Evolutionary conservation across 306 rosid species (phyloP).

Genomic region (Rubus idaeus): DNA sequence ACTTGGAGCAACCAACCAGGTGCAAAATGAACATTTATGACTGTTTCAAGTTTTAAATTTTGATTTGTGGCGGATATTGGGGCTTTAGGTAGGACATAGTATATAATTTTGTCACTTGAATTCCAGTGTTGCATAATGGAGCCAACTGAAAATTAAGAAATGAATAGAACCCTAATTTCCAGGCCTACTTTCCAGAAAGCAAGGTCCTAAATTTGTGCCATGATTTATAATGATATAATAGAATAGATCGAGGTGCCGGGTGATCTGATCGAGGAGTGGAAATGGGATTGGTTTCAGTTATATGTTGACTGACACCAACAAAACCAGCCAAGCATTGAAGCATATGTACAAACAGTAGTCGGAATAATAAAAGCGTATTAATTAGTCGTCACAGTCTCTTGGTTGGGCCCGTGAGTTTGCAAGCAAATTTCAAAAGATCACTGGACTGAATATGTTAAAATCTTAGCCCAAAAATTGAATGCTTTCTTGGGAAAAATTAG

Average conservation of each 20-base stretch:
- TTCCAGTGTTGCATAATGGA: constrained; percentile 28
- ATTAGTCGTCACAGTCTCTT: too few species aligned
- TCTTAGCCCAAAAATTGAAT: too few species aligned
- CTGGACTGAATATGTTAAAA: too few species aligned
- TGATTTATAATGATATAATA: background rate
- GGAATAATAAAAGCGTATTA: too few species aligned
- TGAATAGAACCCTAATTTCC: constrained; percentile 51
- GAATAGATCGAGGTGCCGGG: too few species aligned
- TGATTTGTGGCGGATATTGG: background rate
- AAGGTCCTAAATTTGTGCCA: constrained; percentile 48
- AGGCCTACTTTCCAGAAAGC: constrained; percentile 46
- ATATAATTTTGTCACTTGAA: background rate
- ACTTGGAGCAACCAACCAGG: constrained; percentile 25
- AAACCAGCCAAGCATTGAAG: too few species aligned
- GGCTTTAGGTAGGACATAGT: background rate
- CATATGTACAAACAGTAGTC: too few species aligned
- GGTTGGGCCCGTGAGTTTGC: too few species aligned
- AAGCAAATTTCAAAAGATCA: too few species aligned
- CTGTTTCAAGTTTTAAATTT: constrained; percentile 2
- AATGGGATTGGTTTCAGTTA: too few species aligned
- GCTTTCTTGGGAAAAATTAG: background rate
- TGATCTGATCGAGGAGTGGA: too few species aligned
- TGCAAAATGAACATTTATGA: constrained; percentile 3
- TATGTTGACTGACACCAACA: too few species aligned
- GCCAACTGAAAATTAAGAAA: background rate